Percentiles rank a stretch among this genome's conserved stretches.
These are phyloP conservation scores for Raphanus sativus DNA, from an alignment of 345 rosid genomes.

Conservation along the genomic window DNA sequence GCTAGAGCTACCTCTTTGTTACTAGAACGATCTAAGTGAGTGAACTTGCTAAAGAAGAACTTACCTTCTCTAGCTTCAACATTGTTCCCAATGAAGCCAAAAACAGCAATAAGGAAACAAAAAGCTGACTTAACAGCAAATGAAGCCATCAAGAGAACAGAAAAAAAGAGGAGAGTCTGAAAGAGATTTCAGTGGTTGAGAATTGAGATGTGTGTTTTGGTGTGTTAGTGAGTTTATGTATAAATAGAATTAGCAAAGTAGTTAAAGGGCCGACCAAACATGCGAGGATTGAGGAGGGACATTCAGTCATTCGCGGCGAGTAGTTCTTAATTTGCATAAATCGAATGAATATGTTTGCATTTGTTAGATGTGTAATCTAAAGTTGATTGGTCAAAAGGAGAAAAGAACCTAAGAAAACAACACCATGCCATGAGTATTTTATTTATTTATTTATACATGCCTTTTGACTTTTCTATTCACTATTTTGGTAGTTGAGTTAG, in stretches of 20 bases:
- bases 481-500: slow-evolving; percentile 39
- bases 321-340: slow-evolving; percentile 3
- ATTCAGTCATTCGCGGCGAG: slow-evolving; percentile 35
- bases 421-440: background rate
- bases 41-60: slow-evolving; percentile 60
- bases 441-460: background rate
- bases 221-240: slow-evolving; percentile 23
- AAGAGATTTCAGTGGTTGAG: slow-evolving; percentile 6
- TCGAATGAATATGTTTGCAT: background rate
- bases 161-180: background rate
- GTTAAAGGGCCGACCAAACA: slow-evolving; percentile 32
- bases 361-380: background rate
- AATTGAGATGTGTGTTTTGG: slow-evolving; percentile 16
- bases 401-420: slow-evolving; percentile 14
- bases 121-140: slow-evolving; percentile 6
- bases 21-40: slow-evolving; percentile 28
- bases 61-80: slow-evolving; percentile 58
- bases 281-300: slow-evolving; percentile 63
- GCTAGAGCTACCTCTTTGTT: slow-evolving; percentile 12
- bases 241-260: slow-evolving; percentile 26
- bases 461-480: slow-evolving; percentile 16
- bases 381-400: slow-evolving; percentile 15
- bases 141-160: slow-evolving; percentile 44
- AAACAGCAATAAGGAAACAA: slow-evolving; percentile 27
- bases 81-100: slow-evolving; percentile 28